phyloP scores from a whole-genome alignment of 306 rosid species.

The Cucurbita argyrosperma region DNA sequence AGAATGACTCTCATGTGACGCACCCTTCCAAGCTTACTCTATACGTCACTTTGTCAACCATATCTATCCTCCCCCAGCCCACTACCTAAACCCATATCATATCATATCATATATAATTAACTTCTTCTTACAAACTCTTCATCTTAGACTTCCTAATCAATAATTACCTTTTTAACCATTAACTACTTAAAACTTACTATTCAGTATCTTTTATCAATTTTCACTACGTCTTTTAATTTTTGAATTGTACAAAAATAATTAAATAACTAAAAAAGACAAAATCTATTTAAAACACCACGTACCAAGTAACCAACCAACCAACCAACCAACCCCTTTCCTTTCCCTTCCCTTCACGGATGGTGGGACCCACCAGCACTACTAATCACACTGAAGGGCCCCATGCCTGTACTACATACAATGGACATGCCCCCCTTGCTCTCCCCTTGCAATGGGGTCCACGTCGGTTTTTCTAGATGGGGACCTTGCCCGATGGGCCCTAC shows the following conservation, averaged over 20 bases:
- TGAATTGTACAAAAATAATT: too few relatives aligned
- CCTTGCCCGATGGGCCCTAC: background rate
- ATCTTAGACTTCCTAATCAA: too few relatives aligned
- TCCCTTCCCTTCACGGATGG: background rate
- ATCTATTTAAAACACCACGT: too few relatives aligned
- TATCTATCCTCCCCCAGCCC: background rate
- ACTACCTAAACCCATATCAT: background rate
- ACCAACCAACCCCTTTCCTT: too few relatives aligned
- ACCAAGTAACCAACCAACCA: too few relatives aligned
- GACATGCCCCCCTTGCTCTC: background rate
- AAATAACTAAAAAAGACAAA: too few relatives aligned
- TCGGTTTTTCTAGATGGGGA: background rate
- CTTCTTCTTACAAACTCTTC: too few relatives aligned
- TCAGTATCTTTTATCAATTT: too few relatives aligned
- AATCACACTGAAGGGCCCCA: background rate
- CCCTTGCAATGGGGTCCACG: background rate
- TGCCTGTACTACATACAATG: background rate
- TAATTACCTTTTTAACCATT: too few relatives aligned
- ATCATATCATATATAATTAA: too few relatives aligned
- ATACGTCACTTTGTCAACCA: background rate
- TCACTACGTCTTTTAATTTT: too few relatives aligned
- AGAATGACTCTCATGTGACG: constrained; percentile 1
- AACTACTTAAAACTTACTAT: too few relatives aligned
- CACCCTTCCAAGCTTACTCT: background rate
- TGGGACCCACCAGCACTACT: background rate